These are phyloP conservation scores for Salix exigua DNA, from an alignment of 345 rosid genomes.

Conservation along the genomic window DNA sequence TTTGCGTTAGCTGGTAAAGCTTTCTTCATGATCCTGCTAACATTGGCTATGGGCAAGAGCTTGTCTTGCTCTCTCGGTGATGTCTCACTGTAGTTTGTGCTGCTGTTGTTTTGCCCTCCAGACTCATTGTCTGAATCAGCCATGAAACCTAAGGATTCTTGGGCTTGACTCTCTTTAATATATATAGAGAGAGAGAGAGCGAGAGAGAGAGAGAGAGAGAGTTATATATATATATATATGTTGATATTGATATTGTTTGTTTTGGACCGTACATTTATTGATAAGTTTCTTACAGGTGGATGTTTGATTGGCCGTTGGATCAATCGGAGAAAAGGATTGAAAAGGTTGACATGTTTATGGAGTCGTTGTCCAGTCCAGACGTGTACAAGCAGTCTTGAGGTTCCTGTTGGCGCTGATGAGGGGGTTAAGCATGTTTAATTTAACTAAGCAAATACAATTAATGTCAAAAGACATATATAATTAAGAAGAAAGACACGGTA, in stretches of 20 bases:
- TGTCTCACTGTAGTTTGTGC: background rate
- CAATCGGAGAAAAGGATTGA: background rate
- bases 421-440: background rate
- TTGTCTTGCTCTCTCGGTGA: constrained; percentile 14
- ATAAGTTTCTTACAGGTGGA: background rate
- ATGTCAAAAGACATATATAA: too few relatives aligned
- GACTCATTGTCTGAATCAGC: constrained; percentile 18
- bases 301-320: background rate
- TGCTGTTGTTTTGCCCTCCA: constrained; percentile 1
- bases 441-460: too few relatives aligned
- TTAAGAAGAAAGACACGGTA: too few relatives aligned
- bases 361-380: background rate
- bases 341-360: background rate
- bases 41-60: constrained; percentile 14
- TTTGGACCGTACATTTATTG: background rate
- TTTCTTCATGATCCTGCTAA: constrained; percentile 7
- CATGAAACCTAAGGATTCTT: background rate
- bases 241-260: background rate
- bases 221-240: background rate
- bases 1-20: constrained; percentile 11
- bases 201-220: too few relatives aligned
- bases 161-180: background rate
- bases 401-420: background rate
- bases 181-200: too few relatives aligned
- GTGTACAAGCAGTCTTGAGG: background rate